Conservation (phyloP, 805 yeast genomes). For the Kuraishia borneana region DNA sequence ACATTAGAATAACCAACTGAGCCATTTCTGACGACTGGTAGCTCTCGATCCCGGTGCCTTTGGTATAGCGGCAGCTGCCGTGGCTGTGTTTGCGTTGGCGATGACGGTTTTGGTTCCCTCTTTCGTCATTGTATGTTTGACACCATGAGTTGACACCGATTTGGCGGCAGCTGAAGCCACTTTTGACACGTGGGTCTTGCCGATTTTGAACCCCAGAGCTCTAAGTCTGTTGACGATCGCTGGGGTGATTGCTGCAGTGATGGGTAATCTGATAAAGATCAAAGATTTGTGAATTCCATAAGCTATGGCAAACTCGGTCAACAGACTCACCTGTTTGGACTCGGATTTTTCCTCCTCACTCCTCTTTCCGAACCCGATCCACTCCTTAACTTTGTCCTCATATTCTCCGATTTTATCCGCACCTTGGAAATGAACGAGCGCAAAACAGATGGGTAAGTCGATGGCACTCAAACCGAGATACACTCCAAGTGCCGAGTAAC, state of each 20-base stretch:
- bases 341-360: slow-evolving; percentile 10
- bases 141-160: slow-evolving; percentile 14
- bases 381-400: slow-evolving; percentile 48
- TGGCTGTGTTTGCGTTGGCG: slow-evolving; percentile 5
- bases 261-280: slow-evolving; percentile 73
- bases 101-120: slow-evolving; percentile 13
- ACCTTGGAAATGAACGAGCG: slow-evolving; percentile 79
- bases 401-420: slow-evolving; percentile 65
- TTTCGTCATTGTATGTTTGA: slow-evolving; percentile 12
- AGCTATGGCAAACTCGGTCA: slow-evolving; percentile 84
- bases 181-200: slow-evolving; percentile 33
- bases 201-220: slow-evolving; percentile 73
- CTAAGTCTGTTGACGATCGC: slow-evolving; percentile 53
- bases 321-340: slow-evolving; percentile 26
- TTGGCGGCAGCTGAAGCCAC: slow-evolving; percentile 20
- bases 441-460: slow-evolving; percentile 77
- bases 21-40: slow-evolving; percentile 42
- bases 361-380: slow-evolving; percentile 50
- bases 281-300: slow-evolving; percentile 89
- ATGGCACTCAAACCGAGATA: slow-evolving; percentile 62
- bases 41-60: slow-evolving; percentile 42
- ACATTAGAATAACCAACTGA: slow-evolving; percentile 36
- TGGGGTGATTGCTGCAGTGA: slow-evolving; percentile 90
- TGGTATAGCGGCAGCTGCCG: slow-evolving; percentile 19
- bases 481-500: slow-evolving; percentile 83